phyloP scores from a whole-genome alignment of 2,329 filamentous ascomycete genomes.

The Aureobasidium sp. region DNA sequence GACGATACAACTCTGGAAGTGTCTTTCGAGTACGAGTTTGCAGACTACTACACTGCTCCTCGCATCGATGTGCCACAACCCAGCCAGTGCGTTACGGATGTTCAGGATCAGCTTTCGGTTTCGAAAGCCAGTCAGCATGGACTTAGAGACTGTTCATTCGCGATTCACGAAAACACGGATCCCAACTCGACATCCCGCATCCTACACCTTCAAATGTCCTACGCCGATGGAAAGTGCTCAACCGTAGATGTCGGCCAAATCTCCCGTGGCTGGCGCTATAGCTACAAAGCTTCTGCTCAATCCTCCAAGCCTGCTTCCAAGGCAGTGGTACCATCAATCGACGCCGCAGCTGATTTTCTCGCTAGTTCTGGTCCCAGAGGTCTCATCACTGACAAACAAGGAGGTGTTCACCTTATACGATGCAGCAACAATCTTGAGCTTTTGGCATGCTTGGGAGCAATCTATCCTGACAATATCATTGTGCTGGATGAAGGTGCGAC shows the following conservation, averaged over 20 bases:
- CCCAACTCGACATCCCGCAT: not conserved
- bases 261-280: constrained; percentile 1
- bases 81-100: too few relatives aligned
- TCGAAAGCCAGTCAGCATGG: not conserved
- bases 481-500: not conserved
- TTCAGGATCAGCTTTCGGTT: too few relatives aligned
- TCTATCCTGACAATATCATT: constrained; percentile 3
- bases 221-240: not conserved
- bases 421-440: not conserved
- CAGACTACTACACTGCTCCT: not conserved
- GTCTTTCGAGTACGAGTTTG: not conserved
- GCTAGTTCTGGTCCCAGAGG: not conserved
- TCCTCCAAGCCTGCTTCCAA: not conserved
- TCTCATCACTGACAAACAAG: not conserved
- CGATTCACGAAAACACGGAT: not conserved
- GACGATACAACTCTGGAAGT: not conserved
- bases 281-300: not conserved
- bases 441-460: not conserved
- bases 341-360: not conserved
- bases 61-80: not conserved
- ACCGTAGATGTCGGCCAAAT: not conserved
- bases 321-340: not conserved
- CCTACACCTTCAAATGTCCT: not conserved
- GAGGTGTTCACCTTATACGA: not conserved
- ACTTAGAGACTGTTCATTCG: not conserved